phyloP scores from a whole-genome alignment of 2,329 filamentous ascomycete species.

The Aspergillus phoenicis region DNA sequence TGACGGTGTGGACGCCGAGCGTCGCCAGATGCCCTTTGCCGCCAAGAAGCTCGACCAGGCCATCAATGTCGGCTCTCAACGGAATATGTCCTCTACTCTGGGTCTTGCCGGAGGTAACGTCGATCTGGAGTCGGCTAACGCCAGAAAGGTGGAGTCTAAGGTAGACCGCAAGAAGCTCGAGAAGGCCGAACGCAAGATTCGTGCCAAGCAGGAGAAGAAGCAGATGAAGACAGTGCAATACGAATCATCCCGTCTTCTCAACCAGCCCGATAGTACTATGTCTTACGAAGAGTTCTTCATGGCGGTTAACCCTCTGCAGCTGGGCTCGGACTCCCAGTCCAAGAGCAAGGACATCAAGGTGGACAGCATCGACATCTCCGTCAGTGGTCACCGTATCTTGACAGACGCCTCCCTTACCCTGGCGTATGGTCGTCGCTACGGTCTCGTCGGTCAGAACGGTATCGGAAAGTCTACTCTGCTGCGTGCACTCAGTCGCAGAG shows the following conservation, averaged over 20 bases:
- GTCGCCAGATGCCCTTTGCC: slow-evolving; percentile 69
- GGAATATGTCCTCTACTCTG: slow-evolving; percentile 94
- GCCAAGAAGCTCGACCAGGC: slow-evolving; percentile 89
- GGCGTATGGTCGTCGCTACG: slow-evolving; percentile 90
- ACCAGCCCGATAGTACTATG: slow-evolving; percentile 78
- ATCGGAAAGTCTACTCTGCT: slow-evolving; percentile 96
- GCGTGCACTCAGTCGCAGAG: slow-evolving; percentile 86
- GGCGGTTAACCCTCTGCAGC: slow-evolving; percentile 94
- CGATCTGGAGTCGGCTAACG: slow-evolving; percentile 90
- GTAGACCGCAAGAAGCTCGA: slow-evolving; percentile 99
- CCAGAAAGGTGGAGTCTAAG: slow-evolving; percentile 92
- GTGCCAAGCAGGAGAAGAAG: slow-evolving; percentile 98
- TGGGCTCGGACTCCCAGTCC: slow-evolving; percentile 68
- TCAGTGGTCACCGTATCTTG: slow-evolving; percentile 84
- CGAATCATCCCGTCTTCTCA: slow-evolving; percentile 86
- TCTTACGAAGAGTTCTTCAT: slow-evolving; percentile 99
- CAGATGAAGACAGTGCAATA: slow-evolving; percentile 98
- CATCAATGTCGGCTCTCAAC: slow-evolving; percentile 88
- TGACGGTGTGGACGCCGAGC: slow-evolving; percentile 68
- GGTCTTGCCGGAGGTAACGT: slow-evolving; percentile 82
- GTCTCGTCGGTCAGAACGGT: slow-evolving; percentile 98
- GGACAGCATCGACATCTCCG: slow-evolving; percentile 92
- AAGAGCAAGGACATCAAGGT: slow-evolving; percentile 99
- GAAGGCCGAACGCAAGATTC: slow-evolving; percentile 96
- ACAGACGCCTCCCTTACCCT: slow-evolving; percentile 88